phyloP scores from a whole-genome alignment of 805 yeast species.

The Candida michaelii region DNA sequence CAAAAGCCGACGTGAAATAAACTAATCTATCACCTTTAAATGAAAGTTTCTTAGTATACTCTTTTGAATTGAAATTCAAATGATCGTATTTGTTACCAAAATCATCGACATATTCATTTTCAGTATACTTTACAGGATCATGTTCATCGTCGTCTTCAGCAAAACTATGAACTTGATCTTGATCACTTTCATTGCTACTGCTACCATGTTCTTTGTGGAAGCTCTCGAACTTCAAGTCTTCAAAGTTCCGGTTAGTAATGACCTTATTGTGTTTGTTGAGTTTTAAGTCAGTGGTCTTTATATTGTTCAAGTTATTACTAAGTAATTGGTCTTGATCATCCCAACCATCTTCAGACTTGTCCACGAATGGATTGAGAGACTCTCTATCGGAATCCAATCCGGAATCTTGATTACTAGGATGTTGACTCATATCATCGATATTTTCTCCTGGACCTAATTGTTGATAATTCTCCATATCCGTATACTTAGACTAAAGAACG shows the following conservation, averaged over 20 bases:
- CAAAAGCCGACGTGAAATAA: constrained; percentile 46
- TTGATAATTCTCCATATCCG: constrained; percentile 5
- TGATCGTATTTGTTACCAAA: constrained; percentile 37
- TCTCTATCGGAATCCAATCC: not conserved
- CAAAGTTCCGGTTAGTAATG: constrained; percentile 15
- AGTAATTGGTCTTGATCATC: constrained; percentile 10
- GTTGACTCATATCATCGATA: not conserved
- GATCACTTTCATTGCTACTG: constrained; percentile 5
- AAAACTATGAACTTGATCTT: constrained; percentile 3
- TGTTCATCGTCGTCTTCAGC: constrained; percentile 13
- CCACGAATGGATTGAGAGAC: not conserved
- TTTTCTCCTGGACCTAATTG: constrained; percentile 1
- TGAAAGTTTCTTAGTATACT: constrained; percentile 28
- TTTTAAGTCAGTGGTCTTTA: constrained; percentile 3
- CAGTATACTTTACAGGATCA: constrained; percentile 17
- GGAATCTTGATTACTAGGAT: not conserved
- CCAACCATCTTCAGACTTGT: constrained; percentile 1
- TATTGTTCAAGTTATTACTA: not conserved
- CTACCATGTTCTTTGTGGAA: constrained; percentile 11
- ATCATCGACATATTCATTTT: constrained; percentile 23
- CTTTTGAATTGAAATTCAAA: constrained; percentile 35
- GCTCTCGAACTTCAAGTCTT: constrained; percentile 12
- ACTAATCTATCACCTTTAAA: constrained; percentile 43
- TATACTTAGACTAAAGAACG: not conserved
- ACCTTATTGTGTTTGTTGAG: constrained; percentile 13